Percentiles rank a stretch among this genome's conserved stretches.
These are phyloP conservation scores for Leucosporidium creatinivorum DNA, from an alignment of 768 basidiomycete species.

Conservation along the genomic window DNA sequence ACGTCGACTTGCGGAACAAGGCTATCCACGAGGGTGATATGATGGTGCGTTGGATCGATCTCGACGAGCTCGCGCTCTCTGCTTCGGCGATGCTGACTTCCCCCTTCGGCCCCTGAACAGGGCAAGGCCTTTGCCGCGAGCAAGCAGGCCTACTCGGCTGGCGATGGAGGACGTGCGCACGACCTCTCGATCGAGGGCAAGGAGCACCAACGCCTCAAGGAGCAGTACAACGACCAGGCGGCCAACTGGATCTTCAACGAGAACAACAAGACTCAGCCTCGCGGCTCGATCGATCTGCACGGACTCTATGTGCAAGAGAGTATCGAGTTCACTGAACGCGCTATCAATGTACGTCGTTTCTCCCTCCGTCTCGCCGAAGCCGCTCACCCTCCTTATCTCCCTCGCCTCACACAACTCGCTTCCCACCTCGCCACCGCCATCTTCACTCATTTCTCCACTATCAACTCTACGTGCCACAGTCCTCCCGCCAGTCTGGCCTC, in stretches of 20 bases:
- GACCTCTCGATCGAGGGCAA: slow-evolving; percentile 73
- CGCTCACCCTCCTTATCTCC: too few relatives aligned
- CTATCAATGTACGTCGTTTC: too few relatives aligned
- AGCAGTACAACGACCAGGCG: slow-evolving; percentile 68
- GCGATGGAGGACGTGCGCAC: slow-evolving; percentile 74
- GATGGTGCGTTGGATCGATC: slow-evolving; percentile 48
- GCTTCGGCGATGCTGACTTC: slow-evolving; percentile 48
- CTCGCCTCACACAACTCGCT: too few relatives aligned
- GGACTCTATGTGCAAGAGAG: slow-evolving; percentile 93
- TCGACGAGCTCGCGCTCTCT: slow-evolving; percentile 38
- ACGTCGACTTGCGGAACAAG: slow-evolving; percentile 60
- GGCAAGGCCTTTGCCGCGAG: slow-evolving; percentile 45
- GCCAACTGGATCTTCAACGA: slow-evolving; percentile 80
- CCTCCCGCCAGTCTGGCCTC: slow-evolving; percentile 59
- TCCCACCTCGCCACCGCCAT: too few relatives aligned
- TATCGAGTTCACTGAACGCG: slow-evolving; percentile 61
- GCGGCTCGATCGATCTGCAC: slow-evolving; percentile 78
- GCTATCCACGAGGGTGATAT: slow-evolving; percentile 72
- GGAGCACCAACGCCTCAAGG: slow-evolving; percentile 68
- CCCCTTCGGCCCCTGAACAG: not conserved
- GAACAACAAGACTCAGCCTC: slow-evolving; percentile 69
- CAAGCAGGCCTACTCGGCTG: slow-evolving; percentile 63
- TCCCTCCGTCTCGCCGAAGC: too few relatives aligned
- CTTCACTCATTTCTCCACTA: too few relatives aligned
- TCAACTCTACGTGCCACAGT: too few relatives aligned